These are phyloP conservation scores for Candida wancherniae DNA, from an alignment of 805 yeast species.

Conservation along the genomic window DNA sequence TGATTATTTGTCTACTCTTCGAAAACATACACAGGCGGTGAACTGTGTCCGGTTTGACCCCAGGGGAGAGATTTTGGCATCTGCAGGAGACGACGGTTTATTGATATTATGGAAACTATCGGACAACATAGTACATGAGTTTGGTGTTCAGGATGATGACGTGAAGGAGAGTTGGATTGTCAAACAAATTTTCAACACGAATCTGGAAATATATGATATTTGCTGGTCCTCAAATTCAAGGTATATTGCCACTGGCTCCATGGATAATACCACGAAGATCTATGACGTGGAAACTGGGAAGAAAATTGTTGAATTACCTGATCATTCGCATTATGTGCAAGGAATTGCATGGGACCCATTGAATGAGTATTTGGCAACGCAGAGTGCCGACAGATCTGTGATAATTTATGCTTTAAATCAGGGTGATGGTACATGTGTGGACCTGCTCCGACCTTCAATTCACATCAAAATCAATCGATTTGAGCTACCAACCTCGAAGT, in stretches of 20 bases:
- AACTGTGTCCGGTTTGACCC: slow-evolving; percentile 82
- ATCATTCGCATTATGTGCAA: slow-evolving; percentile 87
- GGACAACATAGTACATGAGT: slow-evolving; percentile 51
- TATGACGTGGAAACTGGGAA: slow-evolving; percentile 55
- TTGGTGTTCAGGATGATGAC: slow-evolving; percentile 54
- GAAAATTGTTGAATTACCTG: slow-evolving; percentile 55
- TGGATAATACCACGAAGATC: slow-evolving; percentile 79
- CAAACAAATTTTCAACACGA: slow-evolving; percentile 51
- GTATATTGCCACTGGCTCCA: slow-evolving; percentile 79
- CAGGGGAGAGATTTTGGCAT: slow-evolving; percentile 65
- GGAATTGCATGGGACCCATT: slow-evolving; percentile 96
- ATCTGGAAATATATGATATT: slow-evolving; percentile 83
- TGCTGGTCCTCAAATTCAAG: slow-evolving; percentile 87
- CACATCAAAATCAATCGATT: no score
- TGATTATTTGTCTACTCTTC: slow-evolving; percentile 72
- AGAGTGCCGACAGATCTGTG: slow-evolving; percentile 83
- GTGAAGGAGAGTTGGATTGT: slow-evolving; percentile 71
- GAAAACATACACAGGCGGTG: slow-evolving; percentile 92
- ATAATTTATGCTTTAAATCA: slow-evolving; percentile 41
- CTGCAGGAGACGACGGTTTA: slow-evolving; percentile 95
- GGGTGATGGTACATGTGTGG: no score
- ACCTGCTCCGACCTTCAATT: no score
- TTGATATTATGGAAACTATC: slow-evolving; percentile 72
- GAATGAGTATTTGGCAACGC: slow-evolving; percentile 73
- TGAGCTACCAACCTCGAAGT: no score